Evolutionary conservation across 2,329 filamentous ascomycete genomes (phyloP).

Genomic region (Furcasterigmium sp.): DNA sequence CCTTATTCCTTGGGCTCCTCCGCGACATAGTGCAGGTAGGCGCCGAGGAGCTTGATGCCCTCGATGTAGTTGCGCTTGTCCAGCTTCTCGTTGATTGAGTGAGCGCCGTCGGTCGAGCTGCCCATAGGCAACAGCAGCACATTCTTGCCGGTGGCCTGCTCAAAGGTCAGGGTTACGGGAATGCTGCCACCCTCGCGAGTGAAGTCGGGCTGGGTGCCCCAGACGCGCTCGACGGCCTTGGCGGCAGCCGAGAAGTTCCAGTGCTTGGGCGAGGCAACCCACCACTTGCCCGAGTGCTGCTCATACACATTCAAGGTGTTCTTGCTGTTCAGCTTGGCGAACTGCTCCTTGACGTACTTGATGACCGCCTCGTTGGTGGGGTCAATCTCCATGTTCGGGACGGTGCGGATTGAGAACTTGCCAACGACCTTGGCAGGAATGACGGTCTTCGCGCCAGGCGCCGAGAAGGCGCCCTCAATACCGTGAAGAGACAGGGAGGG

Average conservation of each 20-base stretch:
- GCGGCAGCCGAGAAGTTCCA: constrained; percentile 96
- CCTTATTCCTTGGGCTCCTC: constrained; percentile 63
- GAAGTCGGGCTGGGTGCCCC: constrained; percentile 88
- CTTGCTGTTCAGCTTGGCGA: constrained; percentile 84
- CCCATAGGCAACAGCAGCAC: constrained; percentile 95
- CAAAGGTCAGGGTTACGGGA: constrained; percentile 93
- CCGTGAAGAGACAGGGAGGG: constrained; percentile 93
- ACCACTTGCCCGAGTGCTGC: constrained; percentile 96
- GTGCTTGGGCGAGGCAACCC: constrained; percentile 95
- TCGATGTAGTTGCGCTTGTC: constrained; percentile 98
- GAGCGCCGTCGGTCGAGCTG: constrained; percentile 90
- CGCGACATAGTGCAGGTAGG: constrained; percentile 93
- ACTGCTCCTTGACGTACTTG: constrained; percentile 77
- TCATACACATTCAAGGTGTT: constrained; percentile 79
- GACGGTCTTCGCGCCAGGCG: constrained; percentile 93
- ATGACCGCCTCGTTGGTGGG: constrained; percentile 82
- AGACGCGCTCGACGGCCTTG: constrained; percentile 95
- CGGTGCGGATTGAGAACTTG: constrained; percentile 97
- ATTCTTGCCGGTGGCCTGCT: constrained; percentile 97
- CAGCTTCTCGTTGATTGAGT: constrained; percentile 98
- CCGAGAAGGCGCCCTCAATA: constrained; percentile 89
- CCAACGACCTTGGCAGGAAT: constrained; percentile 97
- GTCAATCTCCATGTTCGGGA: constrained; percentile 94
- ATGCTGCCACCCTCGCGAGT: constrained; percentile 96
- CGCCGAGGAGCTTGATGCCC: constrained; percentile 90